Percentiles rank a stretch among this genome's conserved stretches.
Evolutionary conservation across 1,284 basidiomycete species (phyloP).

Genomic region (Boletus sp.): DNA sequence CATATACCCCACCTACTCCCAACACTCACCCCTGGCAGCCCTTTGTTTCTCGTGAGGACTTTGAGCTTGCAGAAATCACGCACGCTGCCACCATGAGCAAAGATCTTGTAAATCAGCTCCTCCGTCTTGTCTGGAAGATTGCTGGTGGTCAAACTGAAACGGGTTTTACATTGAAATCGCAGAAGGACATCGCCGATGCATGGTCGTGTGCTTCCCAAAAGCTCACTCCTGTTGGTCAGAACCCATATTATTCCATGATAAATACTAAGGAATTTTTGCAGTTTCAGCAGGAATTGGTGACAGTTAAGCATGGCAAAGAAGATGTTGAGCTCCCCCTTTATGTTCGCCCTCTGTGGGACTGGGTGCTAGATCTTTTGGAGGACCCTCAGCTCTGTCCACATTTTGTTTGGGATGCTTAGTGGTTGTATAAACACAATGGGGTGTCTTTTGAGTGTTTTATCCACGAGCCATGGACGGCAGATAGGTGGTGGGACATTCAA

Average conservation of each 20-base stretch:
- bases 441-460: neutral
- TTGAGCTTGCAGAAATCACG: neutral
- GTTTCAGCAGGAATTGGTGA: neutral
- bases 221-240: neutral
- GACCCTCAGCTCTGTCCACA: neutral
- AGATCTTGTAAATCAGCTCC: neutral
- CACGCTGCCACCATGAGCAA: neutral
- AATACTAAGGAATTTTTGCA: neutral
- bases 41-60: neutral
- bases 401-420: constrained; percentile 1
- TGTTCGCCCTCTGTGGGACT: neutral
- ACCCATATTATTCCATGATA: too few species aligned
- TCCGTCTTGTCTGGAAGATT: neutral
- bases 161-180: neutral
- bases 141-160: neutral
- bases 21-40: neutral
- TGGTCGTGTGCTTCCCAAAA: neutral
- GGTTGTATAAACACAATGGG: neutral
- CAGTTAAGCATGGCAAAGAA: neutral
- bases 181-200: too few species aligned
- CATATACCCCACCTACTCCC: neutral
- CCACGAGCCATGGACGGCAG: neutral
- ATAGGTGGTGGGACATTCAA: neutral
- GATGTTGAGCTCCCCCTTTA: neutral
- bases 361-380: neutral